Percentiles rank a stretch among this genome's conserved stretches.
Conservation (phyloP, 306 rosid genomes). For the Fagus sylvatica region DNA sequence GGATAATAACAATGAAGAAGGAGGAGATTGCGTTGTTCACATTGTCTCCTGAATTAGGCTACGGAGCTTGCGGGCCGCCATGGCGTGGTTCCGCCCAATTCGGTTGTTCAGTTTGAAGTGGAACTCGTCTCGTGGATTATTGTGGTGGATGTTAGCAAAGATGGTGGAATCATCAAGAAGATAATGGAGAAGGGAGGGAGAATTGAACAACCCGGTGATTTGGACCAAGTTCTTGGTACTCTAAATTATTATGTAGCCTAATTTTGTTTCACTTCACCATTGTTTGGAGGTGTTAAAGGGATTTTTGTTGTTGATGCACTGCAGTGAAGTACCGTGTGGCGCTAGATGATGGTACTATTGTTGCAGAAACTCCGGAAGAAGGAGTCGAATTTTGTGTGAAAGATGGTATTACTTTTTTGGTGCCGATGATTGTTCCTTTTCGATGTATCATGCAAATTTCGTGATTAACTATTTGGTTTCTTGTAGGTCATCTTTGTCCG, state of each 20-base stretch:
- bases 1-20: constrained; percentile 54
- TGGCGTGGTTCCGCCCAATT: constrained; percentile 25
- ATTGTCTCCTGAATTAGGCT: constrained; percentile 37
- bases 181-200: constrained; percentile 47
- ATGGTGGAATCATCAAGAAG: constrained; percentile 69
- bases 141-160: constrained; percentile 58
- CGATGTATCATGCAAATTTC: not conserved
- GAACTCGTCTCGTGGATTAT: constrained; percentile 64
- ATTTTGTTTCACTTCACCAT: not conserved
- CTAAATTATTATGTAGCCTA: constrained; percentile 13
- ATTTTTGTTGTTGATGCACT: not conserved
- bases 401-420: constrained; percentile 43
- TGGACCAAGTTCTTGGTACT: constrained; percentile 74
- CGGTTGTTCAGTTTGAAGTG: constrained; percentile 49
- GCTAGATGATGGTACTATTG: constrained; percentile 53
- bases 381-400: constrained; percentile 65
- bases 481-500: constrained; percentile 55
- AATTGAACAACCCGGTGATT: constrained; percentile 48
- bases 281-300: not conserved
- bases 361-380: constrained; percentile 52
- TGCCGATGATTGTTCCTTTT: no score
- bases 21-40: constrained; percentile 67
- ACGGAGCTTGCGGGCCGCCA: constrained; percentile 12
- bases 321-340: constrained; percentile 57
- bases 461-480: constrained; percentile 10